Evolutionary conservation across 1,284 basidiomycete genomes (phyloP).

Genomic region (Naganishia cerealis): DNA sequence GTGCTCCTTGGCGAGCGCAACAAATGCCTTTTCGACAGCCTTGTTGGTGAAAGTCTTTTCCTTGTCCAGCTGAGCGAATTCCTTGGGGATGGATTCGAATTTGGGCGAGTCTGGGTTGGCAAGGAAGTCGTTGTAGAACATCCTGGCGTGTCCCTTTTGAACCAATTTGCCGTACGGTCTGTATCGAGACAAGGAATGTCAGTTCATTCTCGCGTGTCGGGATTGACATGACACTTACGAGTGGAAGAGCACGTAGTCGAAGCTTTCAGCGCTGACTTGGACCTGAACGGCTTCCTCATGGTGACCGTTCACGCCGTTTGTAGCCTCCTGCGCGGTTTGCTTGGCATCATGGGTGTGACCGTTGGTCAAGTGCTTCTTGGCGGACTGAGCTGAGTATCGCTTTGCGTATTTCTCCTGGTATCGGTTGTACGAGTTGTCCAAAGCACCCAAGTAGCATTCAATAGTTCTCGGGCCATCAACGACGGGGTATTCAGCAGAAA

Average conservation of each 20-base stretch:
- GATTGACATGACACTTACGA: slow-evolving; percentile 48
- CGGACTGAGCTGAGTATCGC: slow-evolving; percentile 50
- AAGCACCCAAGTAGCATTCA: slow-evolving; percentile 88
- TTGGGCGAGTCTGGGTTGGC: slow-evolving; percentile 69
- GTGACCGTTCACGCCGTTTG: slow-evolving; percentile 43
- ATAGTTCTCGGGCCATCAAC: slow-evolving; percentile 97
- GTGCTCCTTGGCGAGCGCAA: slow-evolving; percentile 67
- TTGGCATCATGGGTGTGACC: slow-evolving; percentile 58
- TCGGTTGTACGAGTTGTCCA: slow-evolving; percentile 84
- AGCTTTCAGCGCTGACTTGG: slow-evolving; percentile 70
- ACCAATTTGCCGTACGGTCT: slow-evolving; percentile 95
- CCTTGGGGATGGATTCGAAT: slow-evolving; percentile 73
- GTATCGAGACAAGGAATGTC: slow-evolving; percentile 16
- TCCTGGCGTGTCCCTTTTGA: slow-evolving; percentile 92
- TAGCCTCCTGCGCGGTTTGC: slow-evolving; percentile 39
- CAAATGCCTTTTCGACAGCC: slow-evolving; percentile 90
- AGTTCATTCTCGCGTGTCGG: neutral
- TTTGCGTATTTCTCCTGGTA: slow-evolving; percentile 81
- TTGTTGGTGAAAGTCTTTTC: slow-evolving; percentile 84
- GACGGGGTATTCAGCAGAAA: slow-evolving; percentile 67
- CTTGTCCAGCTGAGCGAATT: slow-evolving; percentile 67
- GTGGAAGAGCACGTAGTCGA: slow-evolving; percentile 91
- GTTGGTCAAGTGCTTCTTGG: slow-evolving; percentile 46
- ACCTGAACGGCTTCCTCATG: slow-evolving; percentile 45
- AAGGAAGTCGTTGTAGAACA: slow-evolving; percentile 76